phyloP scores from a whole-genome alignment of 2,329 filamentous ascomycete genomes.

The Colletotrichum spinosum region DNA sequence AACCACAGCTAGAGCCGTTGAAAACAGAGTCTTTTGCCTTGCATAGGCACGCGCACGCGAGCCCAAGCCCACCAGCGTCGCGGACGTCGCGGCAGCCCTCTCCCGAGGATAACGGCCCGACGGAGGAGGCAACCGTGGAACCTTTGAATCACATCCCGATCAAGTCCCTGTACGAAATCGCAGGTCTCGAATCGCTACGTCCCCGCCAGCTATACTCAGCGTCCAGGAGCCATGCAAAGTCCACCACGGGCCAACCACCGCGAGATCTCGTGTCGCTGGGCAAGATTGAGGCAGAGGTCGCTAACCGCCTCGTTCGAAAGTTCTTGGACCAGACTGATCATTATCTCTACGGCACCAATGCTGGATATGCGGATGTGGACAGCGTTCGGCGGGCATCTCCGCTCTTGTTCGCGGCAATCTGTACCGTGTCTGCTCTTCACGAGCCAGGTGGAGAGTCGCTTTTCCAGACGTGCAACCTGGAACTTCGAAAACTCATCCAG shows the following conservation, averaged over 20 bases:
- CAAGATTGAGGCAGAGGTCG: neutral
- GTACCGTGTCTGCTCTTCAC: no score
- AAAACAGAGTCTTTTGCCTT: no score
- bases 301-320: slow-evolving; percentile 1
- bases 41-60: neutral
- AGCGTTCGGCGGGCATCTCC: slow-evolving; percentile 3
- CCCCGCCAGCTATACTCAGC: neutral
- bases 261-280: no score
- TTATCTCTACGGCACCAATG: slow-evolving; percentile 5
- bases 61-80: slow-evolving; percentile 2
- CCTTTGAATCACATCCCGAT: slow-evolving; percentile 8
- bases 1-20: no score
- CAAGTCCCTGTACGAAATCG: slow-evolving; percentile 11
- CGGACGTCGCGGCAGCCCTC: no score
- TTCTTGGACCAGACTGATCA: slow-evolving; percentile 6
- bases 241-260: no score
- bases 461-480: no score
- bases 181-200: neutral
- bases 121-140: neutral
- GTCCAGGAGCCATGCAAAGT: no score
- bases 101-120: no score
- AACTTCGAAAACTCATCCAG: no score
- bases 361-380: neutral
- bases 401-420: neutral
- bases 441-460: no score